Evolutionary conservation across 179 eudicot genomes (phyloP).

Genomic region (Silene noctiflora): DNA sequence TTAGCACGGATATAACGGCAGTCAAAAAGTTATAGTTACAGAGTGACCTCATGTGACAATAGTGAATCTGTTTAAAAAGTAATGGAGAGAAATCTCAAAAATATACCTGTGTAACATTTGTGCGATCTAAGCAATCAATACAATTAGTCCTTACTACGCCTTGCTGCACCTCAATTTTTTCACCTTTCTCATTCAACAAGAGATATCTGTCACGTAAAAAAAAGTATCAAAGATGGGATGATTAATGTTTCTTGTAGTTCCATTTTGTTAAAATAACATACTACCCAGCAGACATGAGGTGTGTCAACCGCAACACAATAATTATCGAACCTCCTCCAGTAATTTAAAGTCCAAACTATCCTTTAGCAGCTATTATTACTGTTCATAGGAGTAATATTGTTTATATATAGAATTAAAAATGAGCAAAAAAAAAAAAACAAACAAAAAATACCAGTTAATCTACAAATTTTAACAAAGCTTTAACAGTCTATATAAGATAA

Average conservation of each 20-base stretch:
- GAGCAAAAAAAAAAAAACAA: not conserved
- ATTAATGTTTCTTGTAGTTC: not conserved
- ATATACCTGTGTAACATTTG: conserved; percentile 92
- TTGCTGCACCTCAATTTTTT: conserved; percentile 72
- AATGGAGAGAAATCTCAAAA: not conserved
- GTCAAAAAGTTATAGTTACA: not conserved
- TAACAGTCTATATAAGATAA: too few species aligned
- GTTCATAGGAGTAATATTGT: not conserved
- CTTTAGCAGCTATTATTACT: not conserved
- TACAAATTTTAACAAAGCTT: too few species aligned
- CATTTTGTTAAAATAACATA: conserved; percentile 2
- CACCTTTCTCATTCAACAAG: conserved; percentile 74
- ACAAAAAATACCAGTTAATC: not conserved
- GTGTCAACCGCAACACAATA: not conserved
- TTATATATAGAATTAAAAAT: too few species aligned
- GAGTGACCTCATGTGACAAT: not conserved
- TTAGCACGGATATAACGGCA: not conserved
- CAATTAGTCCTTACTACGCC: conserved; percentile 94
- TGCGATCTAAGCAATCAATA: conserved; percentile 96
- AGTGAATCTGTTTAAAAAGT: not conserved
- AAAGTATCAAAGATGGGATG: conserved; percentile 1
- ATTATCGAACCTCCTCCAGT: not conserved
- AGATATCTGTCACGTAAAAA: conserved; percentile 57
- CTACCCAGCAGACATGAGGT: not conserved
- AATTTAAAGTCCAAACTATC: not conserved